Base-by-base conservation (phyloP, 805 yeast species). In the Metschnikowia picachoensis region DNA sequence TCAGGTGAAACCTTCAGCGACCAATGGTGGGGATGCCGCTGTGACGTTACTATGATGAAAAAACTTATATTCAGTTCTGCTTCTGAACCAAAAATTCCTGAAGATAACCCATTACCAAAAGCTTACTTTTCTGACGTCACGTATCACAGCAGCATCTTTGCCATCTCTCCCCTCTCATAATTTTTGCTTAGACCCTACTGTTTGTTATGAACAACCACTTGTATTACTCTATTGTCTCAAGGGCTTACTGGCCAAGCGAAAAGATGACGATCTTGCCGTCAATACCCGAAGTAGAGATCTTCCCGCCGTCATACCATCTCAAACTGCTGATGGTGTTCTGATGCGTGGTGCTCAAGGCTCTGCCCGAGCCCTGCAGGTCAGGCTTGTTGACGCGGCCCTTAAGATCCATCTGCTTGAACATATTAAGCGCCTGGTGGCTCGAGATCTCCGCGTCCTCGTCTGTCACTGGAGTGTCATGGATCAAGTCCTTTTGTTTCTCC, bases 341-440 rank as follows among this genome's bases (percentile, higher is more conserved):
- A 70, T 94, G 98, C 48, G 87, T 79, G 13, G 96, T 89, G 43
- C 77, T 77, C 65, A 85, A 74, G 33, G 71, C 76, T 52, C 59
- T 66, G 31, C 58, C 56, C 64, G 64, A 46, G 67, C 61, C 64
- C 14, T 48, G 47, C 36, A 55, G 52, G 40, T 43, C 47, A 3
- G 68, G 73, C 44, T 71, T 70, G 58, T 70, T 73, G 42, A 79
- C 79, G 47, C 87, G 79, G 49, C 99, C 99, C 74, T 90, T 94
- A 65, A 92, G 78, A 69, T 94, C 99, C 77, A 94, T 73, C 67
- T 92, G 96, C 67, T 88, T 83, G 73, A 94, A 94, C 91, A 92
- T 89, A 70, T 87, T 86, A 65, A 94, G 78, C 7, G 95, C 95
- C 53, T 84, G 79, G 52, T 85, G 87, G 52, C 87, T 85, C 43